Conservation (phyloP, 2,329 filamentous ascomycete species). For the Penicillium fuscoglaucum region DNA sequence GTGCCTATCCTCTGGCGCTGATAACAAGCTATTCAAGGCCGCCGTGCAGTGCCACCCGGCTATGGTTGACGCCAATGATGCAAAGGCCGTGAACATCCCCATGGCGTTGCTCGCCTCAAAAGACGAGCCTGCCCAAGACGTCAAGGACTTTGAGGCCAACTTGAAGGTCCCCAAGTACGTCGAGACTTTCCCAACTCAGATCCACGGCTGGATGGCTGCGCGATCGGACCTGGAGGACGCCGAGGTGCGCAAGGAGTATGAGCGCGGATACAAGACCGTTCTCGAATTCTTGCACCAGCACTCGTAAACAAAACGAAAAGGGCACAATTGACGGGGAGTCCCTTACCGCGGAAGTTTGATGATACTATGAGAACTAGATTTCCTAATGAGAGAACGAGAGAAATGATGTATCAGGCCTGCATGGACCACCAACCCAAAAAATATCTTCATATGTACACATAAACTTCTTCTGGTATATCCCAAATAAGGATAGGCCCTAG, state of each 20-base stretch:
- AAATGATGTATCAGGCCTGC: background rate
- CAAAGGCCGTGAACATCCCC: conserved; percentile 56
- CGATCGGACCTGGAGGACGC: conserved; percentile 42
- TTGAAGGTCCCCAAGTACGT: conserved; percentile 44
- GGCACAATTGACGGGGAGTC: background rate
- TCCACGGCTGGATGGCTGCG: conserved; percentile 52
- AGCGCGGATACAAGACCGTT: conserved; percentile 44
- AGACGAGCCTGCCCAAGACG: conserved; percentile 56
- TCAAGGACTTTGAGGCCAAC: conserved; percentile 42
- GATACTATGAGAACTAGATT: background rate
- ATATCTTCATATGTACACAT: background rate
- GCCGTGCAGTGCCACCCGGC: conserved; percentile 59
- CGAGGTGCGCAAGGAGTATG: conserved; percentile 45
- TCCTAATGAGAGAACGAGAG: background rate
- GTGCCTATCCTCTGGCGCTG: conserved; percentile 53
- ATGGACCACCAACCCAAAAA: background rate
- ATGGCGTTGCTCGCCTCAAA: conserved; percentile 58
- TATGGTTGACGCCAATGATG: conserved; percentile 61
- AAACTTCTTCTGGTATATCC: background rate
- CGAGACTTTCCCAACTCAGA: conserved; percentile 46
- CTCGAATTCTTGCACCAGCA: conserved; percentile 46
- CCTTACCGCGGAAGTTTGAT: background rate
- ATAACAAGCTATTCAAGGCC: conserved; percentile 56
- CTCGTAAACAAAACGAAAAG: conserved; percentile 26
- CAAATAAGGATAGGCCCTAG: background rate